Conservation (phyloP, 129 eudicot species). For the Lactuca sativa region DNA sequence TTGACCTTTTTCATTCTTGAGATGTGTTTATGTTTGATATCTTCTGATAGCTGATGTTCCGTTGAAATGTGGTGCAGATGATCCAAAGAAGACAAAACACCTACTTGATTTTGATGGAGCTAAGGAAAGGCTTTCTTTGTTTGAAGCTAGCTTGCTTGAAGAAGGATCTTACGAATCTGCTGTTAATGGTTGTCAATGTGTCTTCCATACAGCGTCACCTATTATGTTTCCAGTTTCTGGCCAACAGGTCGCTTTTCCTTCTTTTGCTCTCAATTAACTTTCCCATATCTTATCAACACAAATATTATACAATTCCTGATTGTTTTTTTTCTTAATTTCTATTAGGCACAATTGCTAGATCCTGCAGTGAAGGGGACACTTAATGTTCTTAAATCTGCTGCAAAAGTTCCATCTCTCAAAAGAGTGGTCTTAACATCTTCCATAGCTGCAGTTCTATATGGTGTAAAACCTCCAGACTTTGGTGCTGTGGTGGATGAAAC, state of each 20-base stretch:
- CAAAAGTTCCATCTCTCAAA: slow-evolving; percentile 42
- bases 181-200: slow-evolving; percentile 47
- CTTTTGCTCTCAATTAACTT: neutral
- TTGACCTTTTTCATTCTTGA: neutral
- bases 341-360: slow-evolving; percentile 45
- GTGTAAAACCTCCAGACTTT: slow-evolving; percentile 15
- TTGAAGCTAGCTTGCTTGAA: too few relatives aligned
- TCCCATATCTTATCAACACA: neutral
- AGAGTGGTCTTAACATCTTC: slow-evolving; percentile 55
- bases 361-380: slow-evolving; percentile 45
- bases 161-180: too few relatives aligned
- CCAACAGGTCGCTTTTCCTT: slow-evolving; percentile 35
- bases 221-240: slow-evolving; percentile 22
- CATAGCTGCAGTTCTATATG: slow-evolving; percentile 35
- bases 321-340: neutral
- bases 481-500: slow-evolving; percentile 52
- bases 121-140: too few relatives aligned
- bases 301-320: neutral
- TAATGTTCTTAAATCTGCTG: slow-evolving; percentile 33
- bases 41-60: neutral
- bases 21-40: neutral
- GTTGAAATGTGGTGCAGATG: slow-evolving; percentile 37
- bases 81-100: slow-evolving; percentile 47
- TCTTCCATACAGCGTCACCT: slow-evolving; percentile 52
- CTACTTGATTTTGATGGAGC: slow-evolving; percentile 41